Percentiles rank a stretch among this genome's conserved stretches.
Evolutionary conservation across 192 early-diverging fungal genomes (phyloP).

Genomic region (Podila clonocystis): DNA sequence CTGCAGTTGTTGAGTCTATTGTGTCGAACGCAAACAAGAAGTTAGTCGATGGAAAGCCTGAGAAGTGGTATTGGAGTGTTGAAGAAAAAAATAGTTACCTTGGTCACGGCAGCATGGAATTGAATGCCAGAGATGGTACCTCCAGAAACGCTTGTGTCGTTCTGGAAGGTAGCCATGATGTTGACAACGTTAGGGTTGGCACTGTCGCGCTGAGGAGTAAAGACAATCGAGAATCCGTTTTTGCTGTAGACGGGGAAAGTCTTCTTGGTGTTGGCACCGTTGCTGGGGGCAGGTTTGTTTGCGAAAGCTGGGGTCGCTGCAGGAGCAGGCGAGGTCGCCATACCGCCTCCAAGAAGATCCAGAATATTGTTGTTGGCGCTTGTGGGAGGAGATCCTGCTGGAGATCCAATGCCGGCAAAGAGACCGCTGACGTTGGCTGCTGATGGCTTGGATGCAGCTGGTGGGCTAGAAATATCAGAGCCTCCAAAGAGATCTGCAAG

Average conservation of each 20-base stretch:
- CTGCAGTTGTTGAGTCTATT: slow-evolving; percentile 81
- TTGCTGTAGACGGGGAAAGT: slow-evolving; percentile 77
- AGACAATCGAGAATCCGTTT: slow-evolving; percentile 79
- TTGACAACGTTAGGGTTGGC: slow-evolving; percentile 67
- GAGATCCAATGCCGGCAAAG: slow-evolving; percentile 33
- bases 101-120: slow-evolving; percentile 95
- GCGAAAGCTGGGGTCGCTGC: slow-evolving; percentile 36
- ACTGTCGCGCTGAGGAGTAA: slow-evolving; percentile 78
- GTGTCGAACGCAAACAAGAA: slow-evolving; percentile 11
- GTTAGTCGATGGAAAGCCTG: neutral
- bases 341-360: slow-evolving; percentile 42
- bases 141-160: slow-evolving; percentile 58
- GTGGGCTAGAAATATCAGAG: slow-evolving; percentile 54
- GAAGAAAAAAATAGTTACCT: slow-evolving; percentile 31
- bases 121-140: slow-evolving; percentile 69
- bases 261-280: slow-evolving; percentile 40
- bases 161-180: slow-evolving; percentile 77
- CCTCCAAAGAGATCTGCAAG: slow-evolving; percentile 85
- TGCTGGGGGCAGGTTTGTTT: slow-evolving; percentile 18
- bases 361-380: slow-evolving; percentile 37
- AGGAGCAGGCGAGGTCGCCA: slow-evolving; percentile 19
- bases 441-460: slow-evolving; percentile 40
- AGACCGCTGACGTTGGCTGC: slow-evolving; percentile 34
- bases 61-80: neutral
- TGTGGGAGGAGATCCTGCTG: slow-evolving; percentile 5